Evolutionary conservation across 73 alveolate species (phyloP).

Genomic region (Paramecium tetraurelia): DNA sequence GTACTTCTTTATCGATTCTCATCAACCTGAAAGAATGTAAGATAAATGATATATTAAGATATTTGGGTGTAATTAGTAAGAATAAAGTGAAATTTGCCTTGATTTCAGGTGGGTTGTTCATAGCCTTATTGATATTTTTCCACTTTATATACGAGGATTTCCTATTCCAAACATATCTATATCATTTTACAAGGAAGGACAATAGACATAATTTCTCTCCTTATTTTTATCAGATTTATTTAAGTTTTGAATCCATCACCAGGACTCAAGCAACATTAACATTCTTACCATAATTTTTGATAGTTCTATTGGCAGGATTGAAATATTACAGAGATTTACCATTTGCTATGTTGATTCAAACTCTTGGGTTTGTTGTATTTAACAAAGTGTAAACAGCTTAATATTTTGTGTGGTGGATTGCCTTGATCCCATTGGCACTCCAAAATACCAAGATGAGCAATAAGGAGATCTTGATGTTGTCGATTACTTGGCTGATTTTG

Average conservation of each 20-base stretch:
- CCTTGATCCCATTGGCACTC: constrained; percentile 49
- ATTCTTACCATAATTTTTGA: constrained; percentile 85
- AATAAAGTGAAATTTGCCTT: constrained; percentile 75
- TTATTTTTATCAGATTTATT: constrained; percentile 89
- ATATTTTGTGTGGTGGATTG: constrained; percentile 69
- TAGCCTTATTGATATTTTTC: constrained; percentile 70
- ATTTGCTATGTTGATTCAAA: constrained; percentile 81
- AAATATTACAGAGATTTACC: constrained; percentile 77
- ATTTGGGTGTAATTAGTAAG: constrained; percentile 63
- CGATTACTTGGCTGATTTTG: constrained; percentile 35
- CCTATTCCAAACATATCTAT: constrained; percentile 89
- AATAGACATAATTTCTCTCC: constrained; percentile 95
- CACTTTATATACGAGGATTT: constrained; percentile 82
- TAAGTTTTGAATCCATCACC: constrained; percentile 75
- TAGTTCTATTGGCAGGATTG: constrained; percentile 75
- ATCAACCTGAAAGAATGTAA: constrained; percentile 27
- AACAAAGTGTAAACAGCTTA: constrained; percentile 96
- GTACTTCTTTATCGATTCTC: constrained; percentile 81
- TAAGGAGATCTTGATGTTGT: not conserved
- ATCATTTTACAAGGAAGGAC: constrained; percentile 93
- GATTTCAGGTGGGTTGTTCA: constrained; percentile 79
- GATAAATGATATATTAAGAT: not conserved
- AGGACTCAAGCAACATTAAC: constrained; percentile 74
- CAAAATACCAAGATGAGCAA: constrained; percentile 7
- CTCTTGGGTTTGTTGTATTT: constrained; percentile 89